A percentile compares a stretch with the other conserved stretches of the same genome.
phyloP scores from a whole-genome alignment of 2,329 filamentous ascomycete species.

The Trichoderma sp. region DNA sequence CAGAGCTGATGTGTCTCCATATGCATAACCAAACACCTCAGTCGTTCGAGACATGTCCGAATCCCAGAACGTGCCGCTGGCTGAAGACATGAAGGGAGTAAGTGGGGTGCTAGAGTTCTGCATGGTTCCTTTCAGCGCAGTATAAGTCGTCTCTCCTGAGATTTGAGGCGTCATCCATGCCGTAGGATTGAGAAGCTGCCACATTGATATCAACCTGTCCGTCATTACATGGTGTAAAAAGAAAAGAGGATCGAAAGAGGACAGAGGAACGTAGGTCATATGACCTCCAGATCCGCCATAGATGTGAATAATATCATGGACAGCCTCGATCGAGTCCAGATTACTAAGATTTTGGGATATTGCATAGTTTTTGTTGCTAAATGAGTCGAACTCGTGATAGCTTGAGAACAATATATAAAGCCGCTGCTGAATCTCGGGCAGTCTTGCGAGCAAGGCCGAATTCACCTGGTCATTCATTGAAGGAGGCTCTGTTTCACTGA shows the following conservation, averaged over 20 bases:
- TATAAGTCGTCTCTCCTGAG: constrained; percentile 64
- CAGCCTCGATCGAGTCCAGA: constrained; percentile 67
- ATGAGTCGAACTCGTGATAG: constrained; percentile 68
- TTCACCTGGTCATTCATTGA: constrained; percentile 66
- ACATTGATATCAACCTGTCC: constrained; percentile 75
- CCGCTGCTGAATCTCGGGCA: constrained; percentile 61
- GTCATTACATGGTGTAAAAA: constrained; percentile 77
- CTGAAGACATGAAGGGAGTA: constrained; percentile 66
- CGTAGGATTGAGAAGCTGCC: constrained; percentile 73
- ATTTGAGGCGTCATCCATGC: constrained; percentile 65
- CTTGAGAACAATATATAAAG: constrained; percentile 70
- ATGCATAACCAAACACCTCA: constrained; percentile 71
- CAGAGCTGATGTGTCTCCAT: constrained; percentile 60
- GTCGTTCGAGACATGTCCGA: constrained; percentile 64
- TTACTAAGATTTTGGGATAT: constrained; percentile 49
- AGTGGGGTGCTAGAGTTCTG: constrained; percentile 62
- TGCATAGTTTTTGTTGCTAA: constrained; percentile 71
- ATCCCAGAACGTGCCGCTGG: constrained; percentile 67
- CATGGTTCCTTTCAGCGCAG: constrained; percentile 56
- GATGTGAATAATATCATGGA: constrained; percentile 67
- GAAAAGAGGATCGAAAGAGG: constrained; percentile 79
- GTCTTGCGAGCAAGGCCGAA: constrained; percentile 49
- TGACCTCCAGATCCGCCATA: constrained; percentile 65
- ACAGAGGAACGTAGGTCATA: constrained; percentile 71
- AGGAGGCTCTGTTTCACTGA: constrained; percentile 38